Base-by-base conservation (phyloP, 768 basidiomycete genomes). In the Lactifluus rugatus region DNA sequence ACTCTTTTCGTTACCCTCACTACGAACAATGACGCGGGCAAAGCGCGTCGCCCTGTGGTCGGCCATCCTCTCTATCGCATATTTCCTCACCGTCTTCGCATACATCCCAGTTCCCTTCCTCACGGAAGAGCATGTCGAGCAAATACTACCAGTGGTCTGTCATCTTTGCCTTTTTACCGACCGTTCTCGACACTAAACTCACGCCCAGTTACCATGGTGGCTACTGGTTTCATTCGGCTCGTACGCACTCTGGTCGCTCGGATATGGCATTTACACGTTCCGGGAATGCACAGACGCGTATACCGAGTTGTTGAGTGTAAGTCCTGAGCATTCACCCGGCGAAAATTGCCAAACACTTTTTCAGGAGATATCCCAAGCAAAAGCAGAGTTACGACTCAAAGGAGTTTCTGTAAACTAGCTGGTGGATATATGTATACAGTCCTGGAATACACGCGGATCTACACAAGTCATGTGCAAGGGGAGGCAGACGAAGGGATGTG, bases 201-300 rank as follows among this genome's bases (percentile, higher is more conserved):
- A 41, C 39, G n/a, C 54, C 50, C 56, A 89, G 89, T 69, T 90
- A 31, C 88, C 89, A 2, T 92, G 85, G 84, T 90, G 87, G 87
- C 66, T 88, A 9, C 78, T 91, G 13, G 83, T 91, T 2, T 74
- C 84, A 1, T 89, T 89, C 62, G 89, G 89, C 13, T 82, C 88
- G 1, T 91, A 87, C 68, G 85, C 85, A 17, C 78, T 91, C 11
- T 82, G 81, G 72, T 85, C 83, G 10, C 79, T 91, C 19, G 88
- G 89, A 10, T 80, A 81, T 77, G 89, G 88, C 2, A 66, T 90
- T 44, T 78, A 82, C 63, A 83, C 83, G 2, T 85, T 89, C 65
- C 73, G 80, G 65, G 89, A 91, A 64, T 87, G 87, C 67, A 84
- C 87, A 41, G 87, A 90, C 63, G 88, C 89, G 5, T 87, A 90